Base-by-base conservation (phyloP, 768 basidiomycete species). In the Mycena galericulata region DNA sequence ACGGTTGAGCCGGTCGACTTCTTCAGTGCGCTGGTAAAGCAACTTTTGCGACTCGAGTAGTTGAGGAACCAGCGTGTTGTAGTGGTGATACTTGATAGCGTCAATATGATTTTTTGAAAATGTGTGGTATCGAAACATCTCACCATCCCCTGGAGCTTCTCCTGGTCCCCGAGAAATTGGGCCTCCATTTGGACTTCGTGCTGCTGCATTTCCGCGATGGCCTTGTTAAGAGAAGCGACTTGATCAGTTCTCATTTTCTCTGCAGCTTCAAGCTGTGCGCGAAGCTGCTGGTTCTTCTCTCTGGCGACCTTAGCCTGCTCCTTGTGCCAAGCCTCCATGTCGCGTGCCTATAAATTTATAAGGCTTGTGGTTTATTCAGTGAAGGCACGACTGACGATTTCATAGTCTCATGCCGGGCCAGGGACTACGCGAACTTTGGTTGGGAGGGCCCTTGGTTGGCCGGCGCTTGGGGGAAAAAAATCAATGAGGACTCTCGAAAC, bases 121-220 rank as follows among this genome's bases (percentile, higher is more conserved):
- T 34, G 36, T 32, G 53, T 24, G 51, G 20, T 34, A 51, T 36
- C 7, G 43, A 32, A 40, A 55, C 32, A 50, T 60, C 60, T 62
- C 34, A 68, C 67, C 47, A 68, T 20, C 30, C n/a, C 38, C 8
- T 68, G 24, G 56, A 68, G 38, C 67, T 63, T 62, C 30, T n/a
- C 26, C 43, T 68, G 67, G 55, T 68, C 67, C 47, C 41, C 55
- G 8, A 68, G 3, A 17, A 57, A 63, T n/a, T 68, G 67, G 26
- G 67, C 56, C 45, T 57, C 54, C 47, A 68, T 30, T 45, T 68
- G 46, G 61, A 38, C 47, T 55, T 68, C 62, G 61, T 51, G 55
- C 46, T 58, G 38, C 49, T 62, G 62, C 54, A 68, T 0, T 26
- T 62, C 67, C 30, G 18, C 54, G 55, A 68, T 49, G 30, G 40